Base-by-base conservation (phyloP, 805 yeast species). In the Saturnispora quitensis region DNA sequence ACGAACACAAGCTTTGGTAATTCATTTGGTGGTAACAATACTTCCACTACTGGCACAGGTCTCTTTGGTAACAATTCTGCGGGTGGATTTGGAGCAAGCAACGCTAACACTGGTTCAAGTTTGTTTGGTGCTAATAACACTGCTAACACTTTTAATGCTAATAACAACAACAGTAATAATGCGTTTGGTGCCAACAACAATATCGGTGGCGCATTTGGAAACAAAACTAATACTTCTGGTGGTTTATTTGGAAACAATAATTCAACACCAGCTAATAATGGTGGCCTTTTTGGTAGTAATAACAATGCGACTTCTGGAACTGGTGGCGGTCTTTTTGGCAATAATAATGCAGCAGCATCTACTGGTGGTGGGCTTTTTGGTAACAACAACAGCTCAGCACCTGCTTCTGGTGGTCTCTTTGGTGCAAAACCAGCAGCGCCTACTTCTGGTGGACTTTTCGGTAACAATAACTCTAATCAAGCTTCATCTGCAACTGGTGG, bases 401-500 rank as follows among this genome's bases (percentile, higher is more conserved):
- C 36, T 34, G 12, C 17, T 34, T 34, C 36, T 10, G 36, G 42
- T 18, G 51, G 54, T 5, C 51, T 60, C 25, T 60, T 60, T 52
- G 63, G 62, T 43, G 13, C 57, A 58, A 62, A 15, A 51, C 38
- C 38, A 7, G 22, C 40, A n/a, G 40, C 40, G 2, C 40, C 72
- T 1, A 59, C 70, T 18, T 72, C 77, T 66, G 80, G 80, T 34
- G 59, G 70, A 50, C 59, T 51, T 47, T 63, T 58, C 47, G 48
- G 47, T 31, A 28, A 28, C 33, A 28, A 28, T 28, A 28, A 28
- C 25, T 43, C 48, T 10, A 52, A 48, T 12, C 53, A 43, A 25
- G 52, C 49, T 46, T 56, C 68, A 42, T 67, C 76, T 47, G 67
- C 76, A 24, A 60, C 75, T 20, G 77, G 77, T 61, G 80, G 80